phyloP scores from a whole-genome alignment of 2,329 filamentous ascomycete species.

The Verticillium klebahnii region DNA sequence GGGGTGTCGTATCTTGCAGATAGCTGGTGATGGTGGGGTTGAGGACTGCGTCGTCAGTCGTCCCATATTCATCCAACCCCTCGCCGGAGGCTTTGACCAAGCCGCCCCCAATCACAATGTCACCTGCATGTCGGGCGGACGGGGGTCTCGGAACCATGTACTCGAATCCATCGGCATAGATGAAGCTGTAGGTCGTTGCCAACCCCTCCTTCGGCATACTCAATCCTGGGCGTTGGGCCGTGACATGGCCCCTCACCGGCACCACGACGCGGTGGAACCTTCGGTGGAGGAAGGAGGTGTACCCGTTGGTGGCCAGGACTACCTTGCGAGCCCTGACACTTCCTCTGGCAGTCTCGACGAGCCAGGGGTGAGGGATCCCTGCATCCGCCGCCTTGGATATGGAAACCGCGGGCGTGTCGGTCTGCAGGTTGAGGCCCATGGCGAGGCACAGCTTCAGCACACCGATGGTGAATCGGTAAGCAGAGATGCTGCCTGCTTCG shows the following conservation, averaged over 20 bases:
- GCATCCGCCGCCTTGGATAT: not conserved
- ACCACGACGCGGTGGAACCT: conserved; percentile 16
- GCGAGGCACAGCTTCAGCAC: conserved; percentile 8
- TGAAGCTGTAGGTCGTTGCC: conserved; percentile 54
- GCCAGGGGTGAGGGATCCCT: conserved; percentile 1
- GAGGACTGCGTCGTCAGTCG: conserved; percentile 48
- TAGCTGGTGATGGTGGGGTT: conserved; percentile 48
- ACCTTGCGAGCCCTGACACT: conserved; percentile 13
- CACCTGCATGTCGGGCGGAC: conserved; percentile 36
- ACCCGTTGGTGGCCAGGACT: conserved; percentile 23
- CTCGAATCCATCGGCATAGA: conserved; percentile 57
- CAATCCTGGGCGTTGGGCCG: conserved; percentile 24
- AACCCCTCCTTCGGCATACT: conserved; percentile 32
- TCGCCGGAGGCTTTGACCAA: conserved; percentile 32
- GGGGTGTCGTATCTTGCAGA: conserved; percentile 33
- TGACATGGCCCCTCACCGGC: conserved; percentile 15
- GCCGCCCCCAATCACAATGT: conserved; percentile 60
- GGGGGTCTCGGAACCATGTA: conserved; percentile 59
- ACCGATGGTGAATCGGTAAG: conserved; percentile 28
- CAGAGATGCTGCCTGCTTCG: conserved; percentile 34
- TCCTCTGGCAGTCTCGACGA: conserved; percentile 16
- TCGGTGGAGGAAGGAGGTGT: conserved; percentile 17
- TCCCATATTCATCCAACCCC: conserved; percentile 46
- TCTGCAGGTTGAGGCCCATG: conserved; percentile 4
- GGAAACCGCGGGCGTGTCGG: conserved; percentile 5